Base-by-base conservation (phyloP, 768 basidiomycete genomes). In the Boletus bicolor region DNA sequence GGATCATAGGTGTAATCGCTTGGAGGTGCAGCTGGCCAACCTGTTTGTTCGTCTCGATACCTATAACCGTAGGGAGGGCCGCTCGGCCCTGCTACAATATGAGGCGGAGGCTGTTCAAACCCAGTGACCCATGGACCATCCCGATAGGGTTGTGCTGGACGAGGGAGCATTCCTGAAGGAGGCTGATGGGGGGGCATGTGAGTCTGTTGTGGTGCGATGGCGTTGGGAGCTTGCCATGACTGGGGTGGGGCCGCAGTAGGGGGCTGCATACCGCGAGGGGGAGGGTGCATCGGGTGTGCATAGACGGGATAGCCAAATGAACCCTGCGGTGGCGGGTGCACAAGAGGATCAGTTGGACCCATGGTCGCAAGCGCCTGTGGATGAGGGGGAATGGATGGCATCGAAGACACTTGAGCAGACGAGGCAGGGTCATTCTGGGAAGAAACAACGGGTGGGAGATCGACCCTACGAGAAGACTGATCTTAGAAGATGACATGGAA, bases 181-280 rank as follows among this genome's bases (percentile, higher is more conserved):
- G 77, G 73, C 14, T 77, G 75, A 12, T 79, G 73, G 54, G 76
- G 75, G 5, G 83, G 68, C 60, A 83, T 74, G 51, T 81, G 87
- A 0, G 85, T 81, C 60, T 87, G 86, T 51, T 85, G 80, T 7
- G 87, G 85, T 0, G 83, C 79, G 39, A 89, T 84, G 24, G 77
- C 79, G 42, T 75, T 78, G 5, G 84, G 71, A 7, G 79, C 76
- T 63, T 86, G 85, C 86, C 88, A 88, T 17, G 83, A 75, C 56
- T 83, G 86, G 6, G 84, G 79, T 8, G 82, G 78, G 3, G 76
- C 77, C 30, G 79, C 70, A 14, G 79, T 69, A 14, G 79, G 70
- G 9, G 76, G 72, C 41, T 78, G 80, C 60, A 82, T 74, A 34
- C 77, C 66, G 21, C 75, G 70, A 34, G 73, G 65, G n/a, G 68